Evolutionary conservation across 108 stramenopile genomes (phyloP).

Genomic region (Hondaea fermentalgiana): DNA sequence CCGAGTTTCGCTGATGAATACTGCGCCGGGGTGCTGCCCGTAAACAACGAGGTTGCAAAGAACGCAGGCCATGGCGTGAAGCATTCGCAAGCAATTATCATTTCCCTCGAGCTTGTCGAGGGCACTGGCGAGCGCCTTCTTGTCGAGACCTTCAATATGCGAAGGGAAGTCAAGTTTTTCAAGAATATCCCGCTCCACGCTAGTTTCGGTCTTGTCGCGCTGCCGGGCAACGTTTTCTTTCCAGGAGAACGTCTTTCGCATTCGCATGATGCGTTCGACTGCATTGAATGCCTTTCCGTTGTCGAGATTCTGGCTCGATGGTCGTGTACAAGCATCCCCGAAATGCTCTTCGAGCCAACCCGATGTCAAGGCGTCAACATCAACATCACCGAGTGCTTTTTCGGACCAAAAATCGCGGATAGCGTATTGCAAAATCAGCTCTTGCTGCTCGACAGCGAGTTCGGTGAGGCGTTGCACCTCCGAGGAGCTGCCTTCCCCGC

Average conservation of each 20-base stretch:
- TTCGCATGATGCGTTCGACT: not conserved
- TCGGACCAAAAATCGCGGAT: not conserved
- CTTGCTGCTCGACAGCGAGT: not conserved
- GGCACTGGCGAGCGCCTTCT: not conserved
- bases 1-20: not conserved
- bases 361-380: not conserved
- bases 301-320: not conserved
- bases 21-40: not conserved
- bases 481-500: not conserved
- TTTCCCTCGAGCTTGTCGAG: not conserved
- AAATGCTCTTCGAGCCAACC: not conserved
- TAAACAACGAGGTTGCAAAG: not conserved
- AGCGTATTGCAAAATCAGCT: not conserved
- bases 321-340: not conserved
- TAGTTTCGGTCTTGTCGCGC: not conserved
- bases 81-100: not conserved
- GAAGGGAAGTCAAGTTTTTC: not conserved
- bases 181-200: not conserved
- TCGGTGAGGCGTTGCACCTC: not conserved
- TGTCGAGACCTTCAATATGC: not conserved
- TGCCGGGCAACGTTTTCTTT: not conserved
- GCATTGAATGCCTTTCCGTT: not conserved
- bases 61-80: not conserved
- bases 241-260: not conserved
- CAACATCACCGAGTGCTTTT: not conserved